Evolutionary conservation across 1,284 basidiomycete species (phyloP), one percentile per base, ranked within the genome.

Genomic region (Phellopilus nigrolimitatus): DNA sequence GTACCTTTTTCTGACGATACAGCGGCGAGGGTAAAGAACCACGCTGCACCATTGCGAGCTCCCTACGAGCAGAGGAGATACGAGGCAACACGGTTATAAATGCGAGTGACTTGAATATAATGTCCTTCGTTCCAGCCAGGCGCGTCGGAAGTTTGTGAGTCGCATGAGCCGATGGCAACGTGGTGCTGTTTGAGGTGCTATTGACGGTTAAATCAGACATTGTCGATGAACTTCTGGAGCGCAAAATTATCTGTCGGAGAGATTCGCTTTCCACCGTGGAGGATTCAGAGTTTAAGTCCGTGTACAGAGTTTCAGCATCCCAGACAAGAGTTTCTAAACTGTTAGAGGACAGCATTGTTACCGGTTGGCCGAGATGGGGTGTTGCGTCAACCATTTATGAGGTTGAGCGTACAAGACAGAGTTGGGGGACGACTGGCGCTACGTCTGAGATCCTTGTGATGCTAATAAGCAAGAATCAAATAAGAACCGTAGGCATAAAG

Each of bases 51-150:
- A 10, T 25, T 22, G 39, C 31, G 17, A 53, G 33, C 24, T 53
- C 51, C 19, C 17, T 48, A 12, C 47, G 45, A 19, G 51, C 51
- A n/a, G 51, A 47, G 15, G 51, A 42, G 41, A 53, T 49, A 5
- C 46, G 51, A 19, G 51, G 46, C 9, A 53, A 24, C 27, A 49
- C 30, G 19, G 37, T 45, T 2, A 53, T 2, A 30, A 53, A 36
- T 13, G 41, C 31, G 27, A 53, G 30, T 6, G 51, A 44, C 40
- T 46, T 43, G 28, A 48, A 22, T 12, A 53, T 5, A 9, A 48
- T 41, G 9, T 43, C 51, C 15, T 36, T 48, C 24, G 30, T 13
- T 21, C 51, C 38, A 15, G 34, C 7, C 10, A 33, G 25, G 5
- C 28, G 31, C 15, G n/a, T 19, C 7, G 15, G 36, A 9, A 27